Evolutionary conservation across 129 eudicot species (phyloP).

Genomic region (Arctium minus): DNA sequence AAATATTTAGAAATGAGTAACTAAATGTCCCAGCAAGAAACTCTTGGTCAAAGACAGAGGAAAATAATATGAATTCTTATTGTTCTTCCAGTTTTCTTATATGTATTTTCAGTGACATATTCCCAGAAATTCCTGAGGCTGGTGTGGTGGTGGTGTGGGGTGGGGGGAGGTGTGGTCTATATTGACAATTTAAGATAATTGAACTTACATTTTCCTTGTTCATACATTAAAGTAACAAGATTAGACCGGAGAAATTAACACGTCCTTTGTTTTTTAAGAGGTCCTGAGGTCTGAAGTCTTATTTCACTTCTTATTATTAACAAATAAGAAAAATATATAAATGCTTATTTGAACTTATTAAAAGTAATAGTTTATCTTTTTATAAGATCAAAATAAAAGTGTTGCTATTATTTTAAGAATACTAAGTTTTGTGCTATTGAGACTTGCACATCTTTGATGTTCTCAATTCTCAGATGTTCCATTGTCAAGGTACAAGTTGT

Average conservation of each 20-base stretch:
- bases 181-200: neutral
- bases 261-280: neutral
- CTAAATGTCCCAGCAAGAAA: too few species aligned
- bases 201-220: neutral
- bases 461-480: neutral
- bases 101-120: neutral
- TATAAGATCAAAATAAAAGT: too few species aligned
- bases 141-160: neutral
- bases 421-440: neutral
- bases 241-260: neutral
- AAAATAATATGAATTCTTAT: too few species aligned
- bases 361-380: too few species aligned
- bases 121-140: neutral
- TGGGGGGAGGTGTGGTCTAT: neutral
- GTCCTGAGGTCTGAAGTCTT: neutral
- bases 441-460: neutral
- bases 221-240: neutral
- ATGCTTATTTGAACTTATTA: neutral
- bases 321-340: neutral
- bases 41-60: neutral
- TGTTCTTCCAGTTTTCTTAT: neutral
- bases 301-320: neutral
- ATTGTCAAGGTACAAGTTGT: too few species aligned
- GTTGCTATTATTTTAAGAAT: neutral
- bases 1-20: neutral